Evolutionary conservation across 352 stramenopile species (phyloP), one percentile per base, ranked within the genome.

Genomic region (Phytophthora ohioensis): DNA sequence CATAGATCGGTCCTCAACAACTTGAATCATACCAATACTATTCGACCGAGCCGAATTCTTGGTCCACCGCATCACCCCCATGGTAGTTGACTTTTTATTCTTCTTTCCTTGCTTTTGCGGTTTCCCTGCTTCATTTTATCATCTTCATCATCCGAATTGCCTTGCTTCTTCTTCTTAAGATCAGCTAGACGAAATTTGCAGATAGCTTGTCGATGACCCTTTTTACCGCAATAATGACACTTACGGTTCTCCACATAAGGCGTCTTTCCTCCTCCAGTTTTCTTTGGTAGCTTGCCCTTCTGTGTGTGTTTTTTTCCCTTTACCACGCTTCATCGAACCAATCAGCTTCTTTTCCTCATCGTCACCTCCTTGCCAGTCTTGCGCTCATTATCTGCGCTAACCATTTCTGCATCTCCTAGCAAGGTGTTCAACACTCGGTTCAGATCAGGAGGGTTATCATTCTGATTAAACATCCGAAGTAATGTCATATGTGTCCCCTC

Each of bases 391-490:
- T 48, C 36, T 27, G 41, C 54, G 11, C 34, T 39, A 43, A 52
- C 38, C 4, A 51, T 42, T 13, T 61, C 54, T 3, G 54, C 54
- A 52, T 61, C 39, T 11, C 54, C 54, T 43, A 12, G 38, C 15
- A 52, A n/a, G 30, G 54, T 52, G n/a, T 61, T 61, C 11, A 34
- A 32, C n/a, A 45, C 49, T 11, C 49, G 11, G n/a, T 57, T 32
- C 12, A 57, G n/a, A 34, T 45, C 32, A 30, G 32, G 34, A 57
- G 49, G 32, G 32, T 32, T 45, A 21, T 1, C 43, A 35, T 13
- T 17, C 3, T 53, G 32, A 11, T 55, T 55, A 5, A 64, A 64
- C 43, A 64, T 55, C 9, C 57, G 10, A 4, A 64, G 11, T 0
- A 64, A 34, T 9, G 17, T 62, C 2, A 31, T 8, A n/a, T 53